phyloP scores from a whole-genome alignment of 176 grass and related monocot genomes.

The Oryza officinalis region DNA sequence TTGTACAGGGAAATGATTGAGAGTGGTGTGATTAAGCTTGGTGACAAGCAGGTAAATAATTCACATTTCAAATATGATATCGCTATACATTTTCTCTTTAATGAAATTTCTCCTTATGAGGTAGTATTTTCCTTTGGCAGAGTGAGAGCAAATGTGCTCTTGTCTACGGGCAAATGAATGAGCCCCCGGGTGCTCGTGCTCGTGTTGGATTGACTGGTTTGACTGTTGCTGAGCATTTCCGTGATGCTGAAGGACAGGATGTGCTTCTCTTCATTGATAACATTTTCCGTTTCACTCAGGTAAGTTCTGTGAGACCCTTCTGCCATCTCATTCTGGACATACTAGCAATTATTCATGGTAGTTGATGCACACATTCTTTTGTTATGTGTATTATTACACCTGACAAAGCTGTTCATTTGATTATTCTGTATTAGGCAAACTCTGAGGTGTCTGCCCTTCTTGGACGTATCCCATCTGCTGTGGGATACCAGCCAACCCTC shows the following conservation, averaged over 20 bases:
- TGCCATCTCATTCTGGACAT: background rate
- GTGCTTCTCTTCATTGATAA: constrained; percentile 99
- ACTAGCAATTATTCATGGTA: constrained; percentile 8
- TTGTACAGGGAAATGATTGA: constrained; percentile 99
- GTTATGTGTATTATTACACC: background rate
- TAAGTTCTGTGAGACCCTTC: constrained; percentile 21
- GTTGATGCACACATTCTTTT: background rate
- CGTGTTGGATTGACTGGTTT: constrained; percentile 93
- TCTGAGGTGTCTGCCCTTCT: constrained; percentile 99
- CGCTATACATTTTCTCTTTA: background rate
- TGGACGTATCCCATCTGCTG: constrained; percentile 94
- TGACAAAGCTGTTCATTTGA: constrained; percentile 27
- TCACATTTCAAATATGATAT: background rate
- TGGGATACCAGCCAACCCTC: constrained; percentile 96
- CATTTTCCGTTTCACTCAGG: constrained; percentile 98
- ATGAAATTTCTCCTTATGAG: constrained; percentile 30
- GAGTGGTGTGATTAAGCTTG: constrained; percentile 97
- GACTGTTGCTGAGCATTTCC: constrained; percentile 96
- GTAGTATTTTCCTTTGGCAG: constrained; percentile 39
- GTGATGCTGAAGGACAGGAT: constrained; percentile 95
- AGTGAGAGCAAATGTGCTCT: constrained; percentile 93
- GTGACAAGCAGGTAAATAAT: constrained; percentile 73
- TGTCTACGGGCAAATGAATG: constrained; percentile 97
- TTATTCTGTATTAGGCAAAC: constrained; percentile 66
- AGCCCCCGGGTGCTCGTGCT: constrained; percentile 96